Evolutionary conservation across 345 rosid genomes (phyloP).

Genomic region (Lepidium sativum): DNA sequence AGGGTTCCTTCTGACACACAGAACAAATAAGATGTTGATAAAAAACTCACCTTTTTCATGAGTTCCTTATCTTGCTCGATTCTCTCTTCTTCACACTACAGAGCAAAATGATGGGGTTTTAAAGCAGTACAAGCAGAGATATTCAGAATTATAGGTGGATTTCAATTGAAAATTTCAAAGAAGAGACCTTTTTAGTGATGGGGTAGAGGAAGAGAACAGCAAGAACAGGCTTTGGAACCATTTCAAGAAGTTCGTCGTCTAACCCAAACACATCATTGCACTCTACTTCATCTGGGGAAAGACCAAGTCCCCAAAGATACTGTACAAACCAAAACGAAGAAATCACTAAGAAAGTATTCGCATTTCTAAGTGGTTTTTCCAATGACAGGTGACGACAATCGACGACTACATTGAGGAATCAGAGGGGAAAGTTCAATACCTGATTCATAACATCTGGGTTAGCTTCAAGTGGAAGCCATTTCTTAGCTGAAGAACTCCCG

Average conservation of each 20-base stretch:
- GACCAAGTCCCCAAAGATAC: conserved; percentile 89
- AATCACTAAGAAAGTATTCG: background rate
- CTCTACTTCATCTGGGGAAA: conserved; percentile 51
- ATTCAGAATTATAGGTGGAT: background rate
- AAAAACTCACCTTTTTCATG: conserved; percentile 36
- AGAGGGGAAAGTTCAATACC: conserved; percentile 26
- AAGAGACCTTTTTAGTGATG: conserved; percentile 61
- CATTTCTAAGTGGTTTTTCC: background rate
- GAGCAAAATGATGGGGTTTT: background rate
- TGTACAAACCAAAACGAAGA: conserved; percentile 20
- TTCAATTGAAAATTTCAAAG: background rate
- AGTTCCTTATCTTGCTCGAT: conserved; percentile 51
- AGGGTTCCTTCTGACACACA: background rate
- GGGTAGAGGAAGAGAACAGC: conserved; percentile 91
- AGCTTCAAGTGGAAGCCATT: conserved; percentile 99
- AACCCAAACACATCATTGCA: conserved; percentile 79
- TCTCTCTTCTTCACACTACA: conserved; percentile 73
- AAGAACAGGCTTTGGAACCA: conserved; percentile 84
- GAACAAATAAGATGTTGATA: background rate
- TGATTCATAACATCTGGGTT: conserved; percentile 93
- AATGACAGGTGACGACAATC: conserved; percentile 2
- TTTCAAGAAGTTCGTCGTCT: conserved; percentile 72
- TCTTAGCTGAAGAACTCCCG: conserved; percentile 50
- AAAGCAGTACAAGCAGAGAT: background rate
- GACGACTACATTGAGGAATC: background rate